Conservation (phyloP, 352 stramenopile species). For the Phytophthora pisi region DNA sequence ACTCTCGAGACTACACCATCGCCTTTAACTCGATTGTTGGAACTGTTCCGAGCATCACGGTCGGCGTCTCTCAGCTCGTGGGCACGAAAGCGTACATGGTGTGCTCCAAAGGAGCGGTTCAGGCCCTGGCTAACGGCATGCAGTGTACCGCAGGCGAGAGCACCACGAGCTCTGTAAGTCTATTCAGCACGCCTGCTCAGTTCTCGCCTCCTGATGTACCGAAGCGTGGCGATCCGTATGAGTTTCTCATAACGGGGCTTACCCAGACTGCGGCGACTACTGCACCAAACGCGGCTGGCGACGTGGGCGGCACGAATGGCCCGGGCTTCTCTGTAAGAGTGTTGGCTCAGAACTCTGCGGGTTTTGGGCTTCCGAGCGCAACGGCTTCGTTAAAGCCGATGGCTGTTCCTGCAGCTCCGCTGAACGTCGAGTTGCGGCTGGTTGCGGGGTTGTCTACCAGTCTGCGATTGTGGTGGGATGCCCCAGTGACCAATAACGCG, state of each 20-base stretch:
- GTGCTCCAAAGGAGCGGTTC: conserved; percentile 48
- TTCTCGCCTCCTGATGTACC: conserved; percentile 58
- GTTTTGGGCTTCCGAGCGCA: conserved; percentile 63
- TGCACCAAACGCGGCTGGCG: conserved; percentile 35
- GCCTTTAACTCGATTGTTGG: conserved; percentile 60
- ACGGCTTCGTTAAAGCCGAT: conserved; percentile 88
- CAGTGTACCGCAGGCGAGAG: conserved; percentile 63
- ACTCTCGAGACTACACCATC: conserved; percentile 54
- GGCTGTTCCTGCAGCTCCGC: conserved; percentile 74
- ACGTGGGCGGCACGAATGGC: conserved; percentile 40
- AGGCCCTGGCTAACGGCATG: conserved; percentile 34
- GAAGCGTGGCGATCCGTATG: conserved; percentile 50
- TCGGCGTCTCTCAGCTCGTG: conserved; percentile 43
- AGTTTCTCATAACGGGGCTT: conserved; percentile 57
- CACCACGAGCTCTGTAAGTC: conserved; percentile 27
- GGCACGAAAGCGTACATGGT: conserved; percentile 50
- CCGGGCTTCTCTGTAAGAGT: conserved; percentile 70
- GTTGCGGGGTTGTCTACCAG: conserved; percentile 68
- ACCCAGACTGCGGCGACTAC: conserved; percentile 40
- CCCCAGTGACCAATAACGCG: conserved; percentile 84
- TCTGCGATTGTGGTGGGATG: conserved; percentile 89
- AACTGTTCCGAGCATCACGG: conserved; percentile 35
- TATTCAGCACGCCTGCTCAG: conserved; percentile 38
- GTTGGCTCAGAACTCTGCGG: conserved; percentile 64
- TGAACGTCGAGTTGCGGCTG: conserved; percentile 74